Conservation (phyloP, 2,329 filamentous ascomycete genomes). For the Nakataea oryzae region DNA sequence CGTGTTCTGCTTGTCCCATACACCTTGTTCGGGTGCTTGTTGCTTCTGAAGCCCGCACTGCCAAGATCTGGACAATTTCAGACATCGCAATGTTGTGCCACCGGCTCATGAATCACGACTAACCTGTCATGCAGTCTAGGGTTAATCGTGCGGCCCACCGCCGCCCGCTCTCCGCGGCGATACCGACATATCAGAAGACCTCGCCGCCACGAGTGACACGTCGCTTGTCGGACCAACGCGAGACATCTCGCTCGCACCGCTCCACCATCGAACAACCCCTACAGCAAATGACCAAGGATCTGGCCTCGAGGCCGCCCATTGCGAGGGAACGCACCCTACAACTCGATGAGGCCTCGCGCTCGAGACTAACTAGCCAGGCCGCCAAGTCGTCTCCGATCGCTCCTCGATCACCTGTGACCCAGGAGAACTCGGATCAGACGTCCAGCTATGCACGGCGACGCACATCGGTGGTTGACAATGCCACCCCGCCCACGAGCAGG, state of each 20-base stretch:
- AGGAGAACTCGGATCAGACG: constrained; percentile 26
- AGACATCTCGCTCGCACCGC: constrained; percentile 29
- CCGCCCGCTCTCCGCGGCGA: constrained; percentile 41
- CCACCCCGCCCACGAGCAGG: constrained; percentile 27
- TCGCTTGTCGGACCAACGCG: constrained; percentile 47
- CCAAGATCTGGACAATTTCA: background rate
- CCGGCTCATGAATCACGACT: background rate
- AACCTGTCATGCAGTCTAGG: constrained; percentile 28
- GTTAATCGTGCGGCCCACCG: constrained; percentile 34
- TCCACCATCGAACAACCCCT: constrained; percentile 28
- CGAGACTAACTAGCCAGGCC: constrained; percentile 1
- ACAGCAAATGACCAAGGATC: constrained; percentile 28
- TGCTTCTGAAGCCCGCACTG: background rate
- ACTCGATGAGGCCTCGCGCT: constrained; percentile 15
- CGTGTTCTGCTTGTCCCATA: background rate
- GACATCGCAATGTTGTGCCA: background rate
- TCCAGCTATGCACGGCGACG: constrained; percentile 23
- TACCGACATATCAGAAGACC: constrained; percentile 33
- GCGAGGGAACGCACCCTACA: constrained; percentile 27
- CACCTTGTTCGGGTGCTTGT: background rate
- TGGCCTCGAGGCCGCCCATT: constrained; percentile 28
- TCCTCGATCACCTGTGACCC: constrained; percentile 35
- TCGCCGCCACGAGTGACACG: constrained; percentile 41
- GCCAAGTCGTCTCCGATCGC: constrained; percentile 31
- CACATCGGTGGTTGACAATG: constrained; percentile 38